Conservation (phyloP, 2,329 filamentous ascomycete species). For the Diaporthe citriasiana region DNA sequence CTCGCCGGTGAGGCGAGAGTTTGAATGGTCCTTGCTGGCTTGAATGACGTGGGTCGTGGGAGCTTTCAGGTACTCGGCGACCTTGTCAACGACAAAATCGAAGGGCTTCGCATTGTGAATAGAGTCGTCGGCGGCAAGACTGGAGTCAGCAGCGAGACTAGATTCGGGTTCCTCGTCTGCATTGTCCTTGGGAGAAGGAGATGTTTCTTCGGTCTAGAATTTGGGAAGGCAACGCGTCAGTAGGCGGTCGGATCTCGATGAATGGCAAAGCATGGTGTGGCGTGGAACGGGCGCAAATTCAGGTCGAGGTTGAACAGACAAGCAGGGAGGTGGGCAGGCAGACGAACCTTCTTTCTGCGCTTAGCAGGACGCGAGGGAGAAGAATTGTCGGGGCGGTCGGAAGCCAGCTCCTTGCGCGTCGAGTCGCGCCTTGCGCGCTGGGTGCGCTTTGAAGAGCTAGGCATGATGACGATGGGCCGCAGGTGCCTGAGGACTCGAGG, state of each 20-base stretch:
- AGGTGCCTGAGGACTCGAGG: slow-evolving; percentile 18
- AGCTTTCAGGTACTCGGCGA: slow-evolving; percentile 65
- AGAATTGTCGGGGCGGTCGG: slow-evolving; percentile 59
- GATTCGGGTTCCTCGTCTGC: slow-evolving; percentile 58
- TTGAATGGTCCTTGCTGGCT: slow-evolving; percentile 73
- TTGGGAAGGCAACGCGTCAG: slow-evolving; percentile 30
- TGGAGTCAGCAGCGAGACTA: slow-evolving; percentile 51
- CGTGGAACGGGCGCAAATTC: slow-evolving; percentile 34
- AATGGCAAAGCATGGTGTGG: neutral
- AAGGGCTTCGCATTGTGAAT: slow-evolving; percentile 61
- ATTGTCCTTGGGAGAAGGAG: slow-evolving; percentile 55
- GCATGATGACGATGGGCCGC: slow-evolving; percentile 45
- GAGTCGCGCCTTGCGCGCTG: slow-evolving; percentile 52
- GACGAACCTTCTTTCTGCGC: slow-evolving; percentile 72
- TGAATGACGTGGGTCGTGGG: slow-evolving; percentile 64
- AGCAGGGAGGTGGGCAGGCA: slow-evolving; percentile 36
- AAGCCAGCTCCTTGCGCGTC: slow-evolving; percentile 49
- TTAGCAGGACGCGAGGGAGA: slow-evolving; percentile 74
- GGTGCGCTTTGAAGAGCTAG: slow-evolving; percentile 50
- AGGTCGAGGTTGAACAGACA: slow-evolving; percentile 18
- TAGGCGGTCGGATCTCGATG: neutral
- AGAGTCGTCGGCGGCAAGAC: slow-evolving; percentile 58
- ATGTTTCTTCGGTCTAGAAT: slow-evolving; percentile 33
- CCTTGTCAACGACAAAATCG: slow-evolving; percentile 68
- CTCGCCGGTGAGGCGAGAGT: slow-evolving; percentile 72